Evolutionary conservation across 1,139 yeast genomes (phyloP), one percentile per base, ranked within the genome.

Genomic region (Yamadazyma friedrichii): DNA sequence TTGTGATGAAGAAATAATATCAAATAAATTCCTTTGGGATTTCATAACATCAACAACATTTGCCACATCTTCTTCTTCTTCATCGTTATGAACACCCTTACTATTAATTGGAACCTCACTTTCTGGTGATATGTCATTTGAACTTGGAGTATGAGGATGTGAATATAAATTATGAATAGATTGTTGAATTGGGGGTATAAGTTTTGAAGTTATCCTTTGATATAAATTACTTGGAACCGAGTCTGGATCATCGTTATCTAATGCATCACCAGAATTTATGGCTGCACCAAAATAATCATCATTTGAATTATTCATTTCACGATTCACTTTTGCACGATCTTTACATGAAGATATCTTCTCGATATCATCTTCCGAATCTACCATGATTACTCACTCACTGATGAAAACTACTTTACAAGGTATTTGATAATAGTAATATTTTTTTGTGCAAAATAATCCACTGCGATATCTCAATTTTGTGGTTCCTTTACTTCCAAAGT

Each of bases 171-270:
- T 37, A 13, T 43, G 20, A 15, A 53, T 27, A 8, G 50, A 39
- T 2, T 40, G 27, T 29, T 43, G 54, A 11, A 49, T 38, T 5
- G 56, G 52, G 2, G 58, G 56, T 1, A 53, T 42, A 9, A 53
- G 38, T n/a, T 48, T 42, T 26, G 32, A 46, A 13, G 42, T 40
- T 26, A 47, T 35, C 22, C 47, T 46, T 28, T 47, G 42, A 35
- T 45, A 49, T 15, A 53, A 30, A n/a, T 36, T 33, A 6, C 12
- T 9, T 15, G 31, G 6, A 9, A 15, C 13, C 8, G 31, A 20
- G 6, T 24, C 31, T 12, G 20, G 12, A 13, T 36, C 35, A 9
- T 31, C 39, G 11, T 34, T 6, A 33, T 11, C 11, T 9, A 31
- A 4, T 22, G 6, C 11, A 30, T 15, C 15, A 12, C n/a, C 33